phyloP scores from a whole-genome alignment of 1,284 basidiomycete genomes.

The Coniferiporia weirii region DNA sequence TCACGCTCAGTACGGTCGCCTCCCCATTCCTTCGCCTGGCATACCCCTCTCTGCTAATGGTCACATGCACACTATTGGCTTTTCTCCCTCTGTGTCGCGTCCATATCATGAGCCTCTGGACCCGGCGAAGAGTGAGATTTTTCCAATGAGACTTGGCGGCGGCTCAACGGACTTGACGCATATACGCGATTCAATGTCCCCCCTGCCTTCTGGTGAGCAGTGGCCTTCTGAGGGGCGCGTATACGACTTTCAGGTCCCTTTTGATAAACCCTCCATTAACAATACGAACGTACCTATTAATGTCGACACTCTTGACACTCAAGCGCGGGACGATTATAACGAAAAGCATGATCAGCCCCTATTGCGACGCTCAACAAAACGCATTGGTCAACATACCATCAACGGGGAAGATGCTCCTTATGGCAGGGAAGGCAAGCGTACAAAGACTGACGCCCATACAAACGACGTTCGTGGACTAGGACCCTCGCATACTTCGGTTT shows the following conservation, averaged over 20 bases:
- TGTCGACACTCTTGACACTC: background rate
- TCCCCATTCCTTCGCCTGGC: background rate
- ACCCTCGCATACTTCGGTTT: no score
- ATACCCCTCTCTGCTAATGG: background rate
- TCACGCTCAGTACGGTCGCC: background rate
- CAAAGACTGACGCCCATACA: conserved; percentile 7
- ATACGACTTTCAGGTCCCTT: conserved; percentile 6
- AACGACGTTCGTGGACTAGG: conserved; percentile 6
- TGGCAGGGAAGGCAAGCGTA: conserved; percentile 8
- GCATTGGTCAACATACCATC: conserved; percentile 4
- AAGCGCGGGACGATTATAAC: background rate
- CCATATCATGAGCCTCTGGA: conserved; percentile 6
- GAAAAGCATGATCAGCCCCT: conserved; percentile 3
- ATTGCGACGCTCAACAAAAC: conserved; percentile 11
- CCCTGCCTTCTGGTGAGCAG: conserved; percentile 1
- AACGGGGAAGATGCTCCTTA: background rate
- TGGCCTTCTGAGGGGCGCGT: background rate
- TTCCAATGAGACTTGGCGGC: background rate
- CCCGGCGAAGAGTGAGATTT: conserved; percentile 11
- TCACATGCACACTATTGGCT: background rate
- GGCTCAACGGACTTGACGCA: background rate
- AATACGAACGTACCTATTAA: background rate
- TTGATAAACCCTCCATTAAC: background rate
- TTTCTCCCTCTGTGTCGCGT: conserved; percentile 3
- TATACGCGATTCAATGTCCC: conserved; percentile 8